Evolutionary conservation across 345 rosid genomes (phyloP).

Genomic region (Eucalyptus erythrocorys): DNA sequence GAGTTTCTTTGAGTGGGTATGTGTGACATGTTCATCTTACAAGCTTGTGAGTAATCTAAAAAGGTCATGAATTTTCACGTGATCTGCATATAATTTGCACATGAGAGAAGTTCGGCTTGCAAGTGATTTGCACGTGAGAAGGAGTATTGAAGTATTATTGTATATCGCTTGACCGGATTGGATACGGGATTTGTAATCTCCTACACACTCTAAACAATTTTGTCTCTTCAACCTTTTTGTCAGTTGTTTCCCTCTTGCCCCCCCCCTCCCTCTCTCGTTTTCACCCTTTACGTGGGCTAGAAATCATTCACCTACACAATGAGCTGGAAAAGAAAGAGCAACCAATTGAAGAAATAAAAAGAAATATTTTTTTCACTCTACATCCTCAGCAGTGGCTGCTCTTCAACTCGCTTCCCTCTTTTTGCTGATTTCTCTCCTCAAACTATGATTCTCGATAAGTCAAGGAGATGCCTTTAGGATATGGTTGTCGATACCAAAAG

Average conservation of each 20-base stretch:
- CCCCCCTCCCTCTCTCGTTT: too few relatives aligned
- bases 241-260: accelerated
- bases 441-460: accelerated
- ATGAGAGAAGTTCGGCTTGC: accelerated
- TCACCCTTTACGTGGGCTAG: too few relatives aligned
- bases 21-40: too few relatives aligned
- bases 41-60: background rate
- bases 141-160: accelerated
- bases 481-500: accelerated
- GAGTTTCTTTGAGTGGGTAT: too few relatives aligned
- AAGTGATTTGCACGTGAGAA: accelerated
- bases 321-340: too few relatives aligned
- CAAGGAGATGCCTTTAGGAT: accelerated
- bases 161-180: accelerated
- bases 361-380: too few relatives aligned
- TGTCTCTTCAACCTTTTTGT: too few relatives aligned
- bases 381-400: too few relatives aligned
- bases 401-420: too few relatives aligned
- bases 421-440: accelerated
- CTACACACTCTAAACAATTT: accelerated
- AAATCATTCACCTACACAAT: too few relatives aligned
- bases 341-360: too few relatives aligned
- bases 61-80: background rate
- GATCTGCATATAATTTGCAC: too few relatives aligned
- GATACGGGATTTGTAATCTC: accelerated